Evolutionary conservation across 2,329 filamentous ascomycete genomes (phyloP).

Genomic region (Ceratocystis cubensis): DNA sequence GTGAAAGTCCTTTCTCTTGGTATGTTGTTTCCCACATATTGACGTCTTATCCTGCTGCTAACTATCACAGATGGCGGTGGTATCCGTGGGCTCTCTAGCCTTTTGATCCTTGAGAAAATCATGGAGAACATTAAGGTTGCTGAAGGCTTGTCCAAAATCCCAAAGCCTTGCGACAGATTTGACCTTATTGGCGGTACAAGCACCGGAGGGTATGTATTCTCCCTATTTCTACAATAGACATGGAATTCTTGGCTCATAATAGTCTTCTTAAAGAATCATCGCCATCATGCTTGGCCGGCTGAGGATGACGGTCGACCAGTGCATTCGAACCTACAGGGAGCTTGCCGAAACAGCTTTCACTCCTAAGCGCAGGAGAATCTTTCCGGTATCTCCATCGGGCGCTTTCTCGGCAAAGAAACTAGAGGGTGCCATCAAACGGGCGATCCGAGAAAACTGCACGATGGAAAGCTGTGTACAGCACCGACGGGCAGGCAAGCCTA

Average conservation of each 20-base stretch:
- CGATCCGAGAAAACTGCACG: not conserved
- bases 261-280: not conserved
- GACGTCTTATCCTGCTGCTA: too few species aligned
- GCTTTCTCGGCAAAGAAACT: not conserved
- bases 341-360: not conserved
- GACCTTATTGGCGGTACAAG: constrained; percentile 27
- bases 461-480: not conserved
- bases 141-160: constrained; percentile 22
- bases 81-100: constrained; percentile 25
- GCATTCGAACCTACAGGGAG: not conserved
- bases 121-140: constrained; percentile 23
- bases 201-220: constrained; percentile 25
- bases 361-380: not conserved
- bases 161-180: constrained; percentile 26
- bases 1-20: too few species aligned
- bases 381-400: not conserved
- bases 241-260: too few species aligned
- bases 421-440: not conserved
- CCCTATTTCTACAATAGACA: not conserved
- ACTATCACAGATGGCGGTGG: constrained; percentile 23
- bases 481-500: not conserved
- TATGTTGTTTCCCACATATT: too few species aligned
- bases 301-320: not conserved
- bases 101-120: constrained; percentile 25
- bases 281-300: not conserved